These are phyloP conservation scores for Aspergillus saccharolyticus DNA, from an alignment of 495 filamentous ascomycete genomes.

Conservation along the genomic window DNA sequence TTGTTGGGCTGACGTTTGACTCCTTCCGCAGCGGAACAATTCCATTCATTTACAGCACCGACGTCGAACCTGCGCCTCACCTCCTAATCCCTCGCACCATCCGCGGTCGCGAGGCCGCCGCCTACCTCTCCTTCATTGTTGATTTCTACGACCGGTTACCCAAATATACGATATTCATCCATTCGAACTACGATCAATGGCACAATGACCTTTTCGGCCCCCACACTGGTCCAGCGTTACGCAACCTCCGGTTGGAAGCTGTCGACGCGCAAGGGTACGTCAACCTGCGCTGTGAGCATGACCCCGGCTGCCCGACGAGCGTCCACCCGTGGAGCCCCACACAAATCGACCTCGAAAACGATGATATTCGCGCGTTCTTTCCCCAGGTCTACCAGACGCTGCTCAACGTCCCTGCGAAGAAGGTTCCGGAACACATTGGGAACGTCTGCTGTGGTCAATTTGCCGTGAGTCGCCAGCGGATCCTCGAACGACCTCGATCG, in stretches of 20 bases:
- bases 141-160: conserved; percentile 37
- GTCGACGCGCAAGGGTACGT: conserved; percentile 38
- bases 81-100: conserved; percentile 28
- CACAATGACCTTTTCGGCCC: conserved; percentile 42
- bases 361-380: conserved; percentile 35
- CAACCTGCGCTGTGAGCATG: conserved; percentile 37
- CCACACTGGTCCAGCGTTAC: conserved; percentile 24
- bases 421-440: conserved; percentile 37
- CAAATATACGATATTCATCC: conserved; percentile 36
- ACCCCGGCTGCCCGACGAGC: conserved; percentile 34
- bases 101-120: conserved; percentile 37
- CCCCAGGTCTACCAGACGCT: conserved; percentile 31
- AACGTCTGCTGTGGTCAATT: conserved; percentile 50
- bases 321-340: conserved; percentile 28
- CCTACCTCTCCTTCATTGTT: conserved; percentile 39
- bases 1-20: background rate
- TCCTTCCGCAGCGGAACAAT: conserved; percentile 19
- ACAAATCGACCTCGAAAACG: conserved; percentile 29
- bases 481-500: conserved; percentile 30
- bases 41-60: conserved; percentile 37
- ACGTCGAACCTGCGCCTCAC: conserved; percentile 23
- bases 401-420: conserved; percentile 20
- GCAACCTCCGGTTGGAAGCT: conserved; percentile 30
- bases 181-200: conserved; percentile 38
- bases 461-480: conserved; percentile 39